Evolutionary conservation across 75 land plant species (phyloP), one percentile per base, ranked within the genome.

Genomic region (Sequoiadendron giganteum): DNA sequence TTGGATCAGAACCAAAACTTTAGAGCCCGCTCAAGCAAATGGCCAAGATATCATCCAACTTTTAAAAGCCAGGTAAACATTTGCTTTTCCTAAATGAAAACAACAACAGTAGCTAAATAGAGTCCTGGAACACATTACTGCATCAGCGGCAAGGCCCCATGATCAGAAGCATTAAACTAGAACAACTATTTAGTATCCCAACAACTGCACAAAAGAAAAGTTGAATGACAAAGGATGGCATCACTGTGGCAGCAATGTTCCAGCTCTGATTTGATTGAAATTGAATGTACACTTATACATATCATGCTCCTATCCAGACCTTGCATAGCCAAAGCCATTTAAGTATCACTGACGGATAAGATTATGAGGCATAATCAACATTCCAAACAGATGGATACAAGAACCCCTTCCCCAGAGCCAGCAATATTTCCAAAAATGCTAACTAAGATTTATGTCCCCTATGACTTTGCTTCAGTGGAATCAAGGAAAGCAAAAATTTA

Each of bases 301-400:
- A 82, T 82, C 25, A 11, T 43, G 54, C 52, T 82, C 84, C 49
- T 82, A 25, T n/a, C 25, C 28, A 82, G 42, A 43, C 48, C 54
- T 45, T n/a, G 43, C 84, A 82, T 47, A n/a, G 48, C 47, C 84
- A 11, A 28, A 82, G 84, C 13, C 54, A n/a, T 82, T 82, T 49
- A 82, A 43, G 49, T 11, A 45, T 82, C 7, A n/a, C 10, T 1
- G 43, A 13, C 14, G 3, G 84, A 47, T 45, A 28, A 82, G 52
- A 82, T 82, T 47, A 82, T 32, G 13, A 47, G 84, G 49, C 84
- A 82, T 82, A 47, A 82, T n/a, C 84, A 11, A 82, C 43, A n/a
- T 82, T 45, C 48, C 48, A 82, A 47, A 82, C 8, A 82, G 14
- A 28, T 13, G 52, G 54, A 47, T 47, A 28, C 3, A 45, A 45